A percentile compares a stretch with the other conserved stretches of the same genome.
phyloP scores from a whole-genome alignment of 371 early-diverging fungal genomes.

The Mucor circinelloides region DNA sequence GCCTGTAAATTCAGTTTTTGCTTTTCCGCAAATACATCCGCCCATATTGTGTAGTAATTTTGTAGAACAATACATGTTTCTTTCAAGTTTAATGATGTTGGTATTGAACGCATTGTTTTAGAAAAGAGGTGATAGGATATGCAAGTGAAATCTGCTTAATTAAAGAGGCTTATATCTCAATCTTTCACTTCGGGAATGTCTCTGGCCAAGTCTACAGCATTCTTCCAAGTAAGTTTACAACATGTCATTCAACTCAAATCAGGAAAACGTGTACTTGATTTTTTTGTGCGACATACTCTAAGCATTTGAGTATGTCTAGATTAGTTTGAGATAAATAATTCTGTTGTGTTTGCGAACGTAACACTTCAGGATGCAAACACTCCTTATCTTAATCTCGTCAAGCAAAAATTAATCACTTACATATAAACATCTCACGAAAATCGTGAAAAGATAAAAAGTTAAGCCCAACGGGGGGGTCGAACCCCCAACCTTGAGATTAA shows the following conservation, averaged over 20 bases:
- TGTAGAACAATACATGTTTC: not conserved
- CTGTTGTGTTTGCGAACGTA: not conserved
- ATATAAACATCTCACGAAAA: not conserved
- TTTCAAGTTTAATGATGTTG: not conserved
- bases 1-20: not conserved
- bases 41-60: not conserved
- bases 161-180: too few relatives aligned
- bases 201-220: not conserved
- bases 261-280: not conserved
- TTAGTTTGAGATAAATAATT: not conserved
- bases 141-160: not conserved
- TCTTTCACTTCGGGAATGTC: not conserved
- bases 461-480: slow-evolving; percentile 8
- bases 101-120: not conserved
- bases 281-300: not conserved
- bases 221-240: not conserved
- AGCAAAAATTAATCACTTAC: not conserved
- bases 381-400: too few relatives aligned
- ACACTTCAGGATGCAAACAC: not conserved
- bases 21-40: not conserved
- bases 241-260: not conserved
- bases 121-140: not conserved
- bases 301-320: not conserved
- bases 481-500: slow-evolving; percentile 10
- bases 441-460: not conserved